Conservation (phyloP, 805 yeast genomes). For the Candida cerambycidarum region DNA sequence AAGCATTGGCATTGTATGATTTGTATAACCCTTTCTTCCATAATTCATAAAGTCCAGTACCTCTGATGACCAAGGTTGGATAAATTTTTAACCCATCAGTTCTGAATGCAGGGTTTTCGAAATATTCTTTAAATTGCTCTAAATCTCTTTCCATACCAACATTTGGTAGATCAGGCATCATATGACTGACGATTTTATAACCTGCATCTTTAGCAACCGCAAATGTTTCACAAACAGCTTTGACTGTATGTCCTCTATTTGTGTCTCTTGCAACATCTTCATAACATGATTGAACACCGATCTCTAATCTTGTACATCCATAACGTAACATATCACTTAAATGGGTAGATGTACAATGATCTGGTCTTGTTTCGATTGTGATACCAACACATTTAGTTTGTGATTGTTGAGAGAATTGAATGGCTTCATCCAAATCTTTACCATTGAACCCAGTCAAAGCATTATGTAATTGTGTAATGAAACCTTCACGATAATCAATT, state of each 20-base stretch:
- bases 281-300: slow-evolving; percentile 95
- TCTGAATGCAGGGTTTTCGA: slow-evolving; percentile 94
- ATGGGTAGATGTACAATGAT: slow-evolving; percentile 95
- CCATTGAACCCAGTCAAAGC: slow-evolving; percentile 94
- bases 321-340: slow-evolving; percentile 92
- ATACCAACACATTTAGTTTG: slow-evolving; percentile 97
- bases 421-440: slow-evolving; percentile 84
- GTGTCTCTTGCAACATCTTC: slow-evolving; percentile 99
- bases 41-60: slow-evolving; percentile 93
- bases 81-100: slow-evolving; percentile 95
- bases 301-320: slow-evolving; percentile 95
- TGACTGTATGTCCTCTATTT: slow-evolving; percentile 96
- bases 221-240: slow-evolving; percentile 93
- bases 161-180: slow-evolving; percentile 99
- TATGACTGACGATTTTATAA: slow-evolving; percentile 94
- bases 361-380: slow-evolving; percentile 97
- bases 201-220: slow-evolving; percentile 98
- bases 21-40: slow-evolving; percentile 96
- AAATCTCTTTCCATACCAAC: slow-evolving; percentile 98
- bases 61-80: slow-evolving; percentile 95
- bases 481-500: slow-evolving; percentile 82
- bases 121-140: slow-evolving; percentile 93
- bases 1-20: slow-evolving; percentile 91
- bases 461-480: slow-evolving; percentile 87
- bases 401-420: slow-evolving; percentile 86